Evolutionary conservation across 2,329 filamentous ascomycete species (phyloP), one percentile per base, ranked within the genome.

Genomic region (Xylariaceae sp.): DNA sequence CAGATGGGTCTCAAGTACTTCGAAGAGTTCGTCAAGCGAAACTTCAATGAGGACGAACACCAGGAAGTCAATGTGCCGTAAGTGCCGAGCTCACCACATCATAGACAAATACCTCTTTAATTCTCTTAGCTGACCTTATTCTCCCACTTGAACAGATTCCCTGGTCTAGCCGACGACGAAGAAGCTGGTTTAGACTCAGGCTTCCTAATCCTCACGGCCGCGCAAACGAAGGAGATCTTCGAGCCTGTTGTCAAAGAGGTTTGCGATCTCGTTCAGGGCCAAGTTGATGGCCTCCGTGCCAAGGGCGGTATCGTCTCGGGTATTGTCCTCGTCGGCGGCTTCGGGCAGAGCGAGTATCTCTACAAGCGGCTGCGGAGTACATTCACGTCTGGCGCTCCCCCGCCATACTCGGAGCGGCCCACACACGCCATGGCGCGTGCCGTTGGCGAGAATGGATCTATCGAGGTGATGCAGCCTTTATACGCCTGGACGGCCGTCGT

Each of bases 401-500:
- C 79, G 0, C 77, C 78, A 0, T 82, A 91, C 58, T 86, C 80
- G 32, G 83, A 88, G 64, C 69, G 78, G 23, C 85, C 86, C 5
- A 88, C 85, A 0, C 84, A 87, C 54, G 76, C 79, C 3, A 74
- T 71, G 44, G 69, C 67, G 7, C 67, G 59, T 11, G 64, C 74
- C 2, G 59, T 74, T 20, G 67, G 71, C 22, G 73, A 54, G 39
- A 69, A 72, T 25, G 74, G 74, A 4, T 80, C 78, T 2, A 83
- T 91, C 32, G 85, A 90, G 65, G 84, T 91, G 22, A 87, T 91
- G 77, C 86, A 92, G 65, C 85, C 86, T 1, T 76, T 90, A 42
- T 87, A 91, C 61, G 85, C 86, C 1, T 90, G 86, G 86, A 90
- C 86, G 6, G 85, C 86, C 0, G 86, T 90, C 2, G 86, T 91